These are phyloP conservation scores for Botrytis byssoidea DNA, from an alignment of 2,329 filamentous ascomycete species.

Conservation along the genomic window DNA sequence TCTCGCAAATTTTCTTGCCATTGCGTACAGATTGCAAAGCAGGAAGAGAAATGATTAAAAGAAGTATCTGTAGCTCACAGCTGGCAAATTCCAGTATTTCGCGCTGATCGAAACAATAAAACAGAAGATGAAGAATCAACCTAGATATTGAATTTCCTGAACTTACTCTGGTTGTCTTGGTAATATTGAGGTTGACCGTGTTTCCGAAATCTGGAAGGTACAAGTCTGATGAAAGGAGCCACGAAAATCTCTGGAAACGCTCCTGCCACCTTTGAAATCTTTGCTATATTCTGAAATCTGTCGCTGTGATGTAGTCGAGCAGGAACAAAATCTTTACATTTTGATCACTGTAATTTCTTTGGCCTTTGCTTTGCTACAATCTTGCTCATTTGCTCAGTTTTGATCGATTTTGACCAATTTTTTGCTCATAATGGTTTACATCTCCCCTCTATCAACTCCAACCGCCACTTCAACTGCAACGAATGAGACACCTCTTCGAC, in stretches of 20 bases:
- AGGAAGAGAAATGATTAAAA: background rate
- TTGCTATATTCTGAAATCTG: background rate
- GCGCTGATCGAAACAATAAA: background rate
- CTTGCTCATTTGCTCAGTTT: constrained; percentile 16
- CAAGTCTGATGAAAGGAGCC: background rate
- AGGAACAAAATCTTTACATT: background rate
- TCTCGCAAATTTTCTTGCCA: constrained; percentile 22
- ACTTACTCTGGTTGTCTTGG: background rate
- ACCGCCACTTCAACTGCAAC: constrained; percentile 7
- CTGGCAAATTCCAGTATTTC: background rate
- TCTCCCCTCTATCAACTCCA: constrained; percentile 24
- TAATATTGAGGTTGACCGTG: background rate
- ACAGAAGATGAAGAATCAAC: background rate
- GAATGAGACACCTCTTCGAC: constrained; percentile 18
- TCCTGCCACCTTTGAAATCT: background rate
- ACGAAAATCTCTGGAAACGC: background rate
- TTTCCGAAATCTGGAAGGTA: background rate
- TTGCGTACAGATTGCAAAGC: background rate
- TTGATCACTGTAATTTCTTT: constrained; percentile 7
- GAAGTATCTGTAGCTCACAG: too few relatives aligned
- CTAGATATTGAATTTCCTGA: fast-evolving
- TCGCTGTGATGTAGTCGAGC: background rate
- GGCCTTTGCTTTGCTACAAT: constrained; percentile 11
- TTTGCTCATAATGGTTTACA: constrained; percentile 24
- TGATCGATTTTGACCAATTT: constrained; percentile 15